Conservation (phyloP, 164 flowering plant genomes). For the Magnolia officinalis region DNA sequence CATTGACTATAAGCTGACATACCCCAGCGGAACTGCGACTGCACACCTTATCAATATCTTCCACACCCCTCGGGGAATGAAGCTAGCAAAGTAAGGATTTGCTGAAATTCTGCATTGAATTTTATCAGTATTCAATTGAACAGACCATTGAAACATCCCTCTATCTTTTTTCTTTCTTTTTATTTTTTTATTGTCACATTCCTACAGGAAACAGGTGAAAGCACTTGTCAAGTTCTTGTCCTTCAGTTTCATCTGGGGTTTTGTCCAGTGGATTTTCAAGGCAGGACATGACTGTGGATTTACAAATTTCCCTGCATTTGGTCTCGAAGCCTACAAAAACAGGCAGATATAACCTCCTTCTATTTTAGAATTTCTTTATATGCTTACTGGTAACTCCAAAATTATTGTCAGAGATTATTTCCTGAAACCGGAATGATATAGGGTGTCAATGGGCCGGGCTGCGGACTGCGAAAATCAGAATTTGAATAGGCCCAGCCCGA, state of each 20-base stretch:
- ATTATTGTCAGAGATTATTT: too few species aligned
- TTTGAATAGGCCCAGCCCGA: too few species aligned
- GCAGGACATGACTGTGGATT: slow-evolving; percentile 16
- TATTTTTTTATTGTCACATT: neutral
- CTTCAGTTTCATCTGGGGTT: slow-evolving; percentile 21
- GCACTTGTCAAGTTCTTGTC: slow-evolving; percentile 14
- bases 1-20: slow-evolving; percentile 52
- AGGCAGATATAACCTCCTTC: slow-evolving; percentile 1
- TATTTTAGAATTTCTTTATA: neutral
- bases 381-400: neutral
- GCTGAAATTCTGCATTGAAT: slow-evolving; percentile 1
- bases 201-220: slow-evolving; percentile 18
- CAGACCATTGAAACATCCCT: neutral
- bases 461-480: too few species aligned
- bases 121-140: neutral
- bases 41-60: slow-evolving; percentile 65
- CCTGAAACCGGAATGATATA: too few species aligned
- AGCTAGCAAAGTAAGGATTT: slow-evolving; percentile 43
- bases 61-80: slow-evolving; percentile 61
- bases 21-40: slow-evolving; percentile 69
- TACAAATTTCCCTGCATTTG: slow-evolving; percentile 12
- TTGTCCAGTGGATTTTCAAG: slow-evolving; percentile 20
- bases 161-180: neutral
- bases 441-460: too few species aligned
- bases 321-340: slow-evolving; percentile 15